phyloP scores from a whole-genome alignment of 2,329 filamentous ascomycete genomes.

The Neoscytalidium dimidiatum region DNA sequence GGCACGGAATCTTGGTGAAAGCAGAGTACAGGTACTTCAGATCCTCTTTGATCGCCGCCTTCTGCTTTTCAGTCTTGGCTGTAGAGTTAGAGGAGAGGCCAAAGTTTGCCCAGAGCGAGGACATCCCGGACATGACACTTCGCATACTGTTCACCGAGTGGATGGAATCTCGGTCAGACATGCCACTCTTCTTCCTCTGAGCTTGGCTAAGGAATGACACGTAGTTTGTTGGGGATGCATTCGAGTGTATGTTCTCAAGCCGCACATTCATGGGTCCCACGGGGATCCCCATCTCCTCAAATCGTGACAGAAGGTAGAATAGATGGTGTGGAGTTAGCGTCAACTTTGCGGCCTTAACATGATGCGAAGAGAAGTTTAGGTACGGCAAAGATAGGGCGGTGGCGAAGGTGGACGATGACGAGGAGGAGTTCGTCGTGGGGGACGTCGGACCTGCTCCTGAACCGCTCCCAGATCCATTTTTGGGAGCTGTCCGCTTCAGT shows the following conservation, averaged over 20 bases:
- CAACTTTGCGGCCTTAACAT: conserved; percentile 84
- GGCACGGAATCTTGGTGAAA: conserved; percentile 95
- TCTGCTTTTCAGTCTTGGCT: conserved; percentile 86
- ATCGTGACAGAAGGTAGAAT: conserved; percentile 92
- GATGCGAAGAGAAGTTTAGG: conserved; percentile 81
- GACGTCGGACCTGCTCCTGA: conserved; percentile 51
- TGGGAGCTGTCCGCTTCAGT: conserved; percentile 71
- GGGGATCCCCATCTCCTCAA: conserved; percentile 86
- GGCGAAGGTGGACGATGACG: conserved; percentile 72
- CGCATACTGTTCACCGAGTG: conserved; percentile 95
- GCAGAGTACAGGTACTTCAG: conserved; percentile 96
- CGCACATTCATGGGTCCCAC: conserved; percentile 97
- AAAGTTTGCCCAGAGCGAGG: conserved; percentile 85
- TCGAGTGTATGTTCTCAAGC: conserved; percentile 90
- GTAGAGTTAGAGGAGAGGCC: conserved; percentile 78
- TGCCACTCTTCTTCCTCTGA: conserved; percentile 75
- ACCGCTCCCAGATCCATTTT: conserved; percentile 62
- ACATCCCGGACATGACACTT: conserved; percentile 97
- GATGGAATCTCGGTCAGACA: conserved; percentile 85
- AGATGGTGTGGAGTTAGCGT: conserved; percentile 94
- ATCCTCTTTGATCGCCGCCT: conserved; percentile 80
- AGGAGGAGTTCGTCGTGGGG: conserved; percentile 64
- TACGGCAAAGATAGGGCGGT: conserved; percentile 85
- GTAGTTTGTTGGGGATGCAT: conserved; percentile 84
- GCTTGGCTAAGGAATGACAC: conserved; percentile 90